Evolutionary conservation across 73 alveolate species (phyloP), one percentile per base, ranked within the genome.

Genomic region (Paramecium primaurelia): DNA sequence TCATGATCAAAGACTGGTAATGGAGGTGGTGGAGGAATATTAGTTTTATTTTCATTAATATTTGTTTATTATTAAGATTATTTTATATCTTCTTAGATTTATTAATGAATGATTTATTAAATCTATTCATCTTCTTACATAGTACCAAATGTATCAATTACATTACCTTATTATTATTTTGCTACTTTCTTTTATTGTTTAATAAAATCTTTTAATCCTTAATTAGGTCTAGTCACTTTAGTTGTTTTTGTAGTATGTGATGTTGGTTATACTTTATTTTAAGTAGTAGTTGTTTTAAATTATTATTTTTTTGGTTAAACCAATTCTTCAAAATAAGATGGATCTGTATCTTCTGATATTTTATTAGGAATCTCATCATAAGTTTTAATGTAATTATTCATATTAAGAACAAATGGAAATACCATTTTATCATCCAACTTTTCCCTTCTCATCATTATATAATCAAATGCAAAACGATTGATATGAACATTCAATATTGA

Each of bases 391-490:
- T 77, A 96, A 59, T 93, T 94, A 69, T 96, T 96, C 99, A 96
- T 95, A 77, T 96, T 92, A 58, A 96, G 77, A 45, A 93, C 51
- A 64, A 92, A 94, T 9, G 99, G 99, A 92, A 95, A 96, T 3
- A 95, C 22, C 40, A 96, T 96, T 36, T 83, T n/a, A 89, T 89
- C 94, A 71, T 83, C 36, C 6, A 89, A 45, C 45, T 89, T 89
- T 60, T 89, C 59, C 30, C 94, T 89, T 37, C 28, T 32, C 28
- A 89, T 58, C 2, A 88, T 89, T 12, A 34, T 44, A 8, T 14
- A 92, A 93, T 98, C 98, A 28, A 96, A 93, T 91, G 96, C 97
- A 92, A 98, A 98, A 69, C 99, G 92, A 71, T 97, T 96, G 58
- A 98, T 93, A 47, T 95, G 96, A 20, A 98, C 77, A 36, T 95